Conservation (phyloP, 108 stramenopile genomes). For the Conticribra guillardii region DNA sequence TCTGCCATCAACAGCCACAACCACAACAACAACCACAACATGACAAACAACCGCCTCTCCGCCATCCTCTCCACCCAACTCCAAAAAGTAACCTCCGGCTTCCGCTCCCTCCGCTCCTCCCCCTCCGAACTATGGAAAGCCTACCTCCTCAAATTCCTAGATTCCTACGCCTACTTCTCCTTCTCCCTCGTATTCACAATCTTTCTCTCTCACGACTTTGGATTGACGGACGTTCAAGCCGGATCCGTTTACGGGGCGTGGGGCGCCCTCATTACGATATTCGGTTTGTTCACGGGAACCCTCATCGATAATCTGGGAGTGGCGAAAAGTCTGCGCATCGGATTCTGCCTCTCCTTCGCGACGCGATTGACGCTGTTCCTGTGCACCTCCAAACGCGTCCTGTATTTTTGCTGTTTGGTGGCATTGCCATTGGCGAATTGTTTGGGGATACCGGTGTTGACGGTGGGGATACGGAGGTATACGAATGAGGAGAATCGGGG, state of each 20-base stretch:
- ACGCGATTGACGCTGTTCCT: conserved; percentile 50
- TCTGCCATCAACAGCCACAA: no score
- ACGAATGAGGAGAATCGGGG: conserved; percentile 66
- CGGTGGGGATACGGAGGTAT: conserved; percentile 70
- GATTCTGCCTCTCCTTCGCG: conserved; percentile 54
- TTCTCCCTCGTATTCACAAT: conserved; percentile 66
- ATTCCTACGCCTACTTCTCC: conserved; percentile 71
- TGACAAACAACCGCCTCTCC: no score
- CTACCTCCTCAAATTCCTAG: conserved; percentile 68
- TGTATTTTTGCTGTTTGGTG: conserved; percentile 47
- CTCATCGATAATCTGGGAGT: conserved; percentile 72
- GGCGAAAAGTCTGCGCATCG: conserved; percentile 55
- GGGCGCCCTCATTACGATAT: conserved; percentile 73
- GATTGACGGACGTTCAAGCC: conserved; percentile 60
- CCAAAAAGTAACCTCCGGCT: conserved; percentile 44
- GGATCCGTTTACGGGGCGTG: conserved; percentile 71
- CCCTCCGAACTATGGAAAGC: conserved; percentile 71
- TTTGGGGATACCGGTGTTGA: conserved; percentile 74
- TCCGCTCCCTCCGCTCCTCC: conserved; percentile 43
- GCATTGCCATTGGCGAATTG: conserved; percentile 65
- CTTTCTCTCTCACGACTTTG: conserved; percentile 64
- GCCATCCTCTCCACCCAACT: conserved; percentile 1
- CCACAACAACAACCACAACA: no score
- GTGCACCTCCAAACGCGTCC: conserved; percentile 42
- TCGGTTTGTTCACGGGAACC: conserved; percentile 63